Evolutionary conservation across 768 basidiomycete genomes (phyloP).

Genomic region (Tricholoma saponaceum): DNA sequence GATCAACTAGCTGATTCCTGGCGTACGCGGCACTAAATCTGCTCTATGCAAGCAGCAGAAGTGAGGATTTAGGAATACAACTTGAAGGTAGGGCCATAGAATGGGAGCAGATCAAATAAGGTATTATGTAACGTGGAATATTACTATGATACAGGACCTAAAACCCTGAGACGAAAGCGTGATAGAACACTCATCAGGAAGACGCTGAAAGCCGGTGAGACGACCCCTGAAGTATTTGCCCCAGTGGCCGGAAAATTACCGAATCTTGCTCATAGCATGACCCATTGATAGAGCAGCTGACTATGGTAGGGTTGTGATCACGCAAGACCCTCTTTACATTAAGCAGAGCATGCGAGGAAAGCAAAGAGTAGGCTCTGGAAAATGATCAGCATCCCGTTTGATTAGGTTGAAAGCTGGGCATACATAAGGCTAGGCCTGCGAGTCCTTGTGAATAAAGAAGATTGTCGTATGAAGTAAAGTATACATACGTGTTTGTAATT

Average conservation of each 20-base stretch:
- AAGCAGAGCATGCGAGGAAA: not conserved
- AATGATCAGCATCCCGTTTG: not conserved
- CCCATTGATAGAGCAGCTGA: not conserved
- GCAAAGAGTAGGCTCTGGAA: not conserved
- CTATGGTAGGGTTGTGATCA: not conserved
- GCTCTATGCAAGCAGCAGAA: too few species aligned
- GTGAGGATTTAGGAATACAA: too few species aligned
- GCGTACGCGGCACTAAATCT: too few species aligned
- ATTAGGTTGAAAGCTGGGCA: not conserved
- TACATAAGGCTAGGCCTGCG: not conserved
- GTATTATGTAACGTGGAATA: not conserved
- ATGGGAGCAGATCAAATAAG: not conserved
- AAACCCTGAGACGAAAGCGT: not conserved
- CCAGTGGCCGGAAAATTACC: not conserved
- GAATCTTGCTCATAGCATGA: not conserved
- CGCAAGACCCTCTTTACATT: not conserved
- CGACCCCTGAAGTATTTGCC: not conserved
- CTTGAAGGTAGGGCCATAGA: too few species aligned
- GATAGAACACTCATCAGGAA: not conserved
- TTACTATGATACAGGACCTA: not conserved
- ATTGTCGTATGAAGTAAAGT: not conserved
- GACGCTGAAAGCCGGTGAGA: not conserved
- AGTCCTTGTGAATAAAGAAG: not conserved
- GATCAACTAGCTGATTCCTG: too few species aligned
- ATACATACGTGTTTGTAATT: not conserved